phyloP scores from a whole-genome alignment of 2,329 filamentous ascomycete species.

The Ceratocystis cubensis region DNA sequence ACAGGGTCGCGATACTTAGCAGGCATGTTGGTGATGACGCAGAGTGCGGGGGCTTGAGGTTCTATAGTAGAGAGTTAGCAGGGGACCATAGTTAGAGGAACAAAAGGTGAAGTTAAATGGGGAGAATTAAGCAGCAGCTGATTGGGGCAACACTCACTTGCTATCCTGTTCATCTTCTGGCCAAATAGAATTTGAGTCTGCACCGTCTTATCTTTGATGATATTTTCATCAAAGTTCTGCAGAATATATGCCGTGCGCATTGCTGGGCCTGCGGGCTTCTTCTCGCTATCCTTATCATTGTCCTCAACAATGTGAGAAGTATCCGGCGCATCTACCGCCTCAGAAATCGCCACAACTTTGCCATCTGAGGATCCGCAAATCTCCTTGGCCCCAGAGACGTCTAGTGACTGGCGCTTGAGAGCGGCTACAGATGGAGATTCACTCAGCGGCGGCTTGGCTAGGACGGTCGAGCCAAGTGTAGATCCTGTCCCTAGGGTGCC shows the following conservation, averaged over 20 bases:
- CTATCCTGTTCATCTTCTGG: constrained; percentile 44
- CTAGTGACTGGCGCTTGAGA: neutral
- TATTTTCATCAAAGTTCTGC: constrained; percentile 46
- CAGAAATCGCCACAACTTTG: neutral
- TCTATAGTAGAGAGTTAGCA: constrained; percentile 29
- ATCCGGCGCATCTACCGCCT: neutral
- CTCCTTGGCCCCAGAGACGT: neutral
- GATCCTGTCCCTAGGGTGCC: neutral
- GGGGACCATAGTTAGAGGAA: neutral
- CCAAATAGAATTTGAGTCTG: constrained; percentile 49
- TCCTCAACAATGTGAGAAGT: neutral
- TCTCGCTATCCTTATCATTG: neutral
- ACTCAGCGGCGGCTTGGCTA: neutral
- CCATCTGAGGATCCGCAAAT: neutral
- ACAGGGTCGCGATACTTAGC: constrained; percentile 76
- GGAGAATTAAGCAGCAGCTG: neutral
- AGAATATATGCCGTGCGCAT: constrained; percentile 47
- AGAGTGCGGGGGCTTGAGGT: constrained; percentile 44
- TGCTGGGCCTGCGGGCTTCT: constrained; percentile 28
- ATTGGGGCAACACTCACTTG: constrained; percentile 33
- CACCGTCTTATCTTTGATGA: constrained; percentile 42
- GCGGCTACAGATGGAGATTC: neutral
- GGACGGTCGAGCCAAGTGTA: neutral
- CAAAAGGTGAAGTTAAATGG: neutral
- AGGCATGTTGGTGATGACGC: constrained; percentile 69